phyloP scores from a whole-genome alignment of 306 rosid genomes.

The Glycine latifolia region DNA sequence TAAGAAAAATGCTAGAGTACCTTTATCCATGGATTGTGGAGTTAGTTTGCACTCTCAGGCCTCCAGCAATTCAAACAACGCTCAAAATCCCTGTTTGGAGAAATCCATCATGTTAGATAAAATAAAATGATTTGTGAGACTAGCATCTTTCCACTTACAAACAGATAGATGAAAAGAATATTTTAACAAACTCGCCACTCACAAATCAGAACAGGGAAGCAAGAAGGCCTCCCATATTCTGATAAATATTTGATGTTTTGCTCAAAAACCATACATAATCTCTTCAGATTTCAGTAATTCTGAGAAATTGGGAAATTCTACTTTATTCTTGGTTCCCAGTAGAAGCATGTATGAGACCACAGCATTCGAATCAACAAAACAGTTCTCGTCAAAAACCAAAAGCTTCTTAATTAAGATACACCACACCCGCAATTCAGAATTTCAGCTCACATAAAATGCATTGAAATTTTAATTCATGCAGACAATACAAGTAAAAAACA shows the following conservation, averaged over 20 bases:
- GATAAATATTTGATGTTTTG: slow-evolving; percentile 7
- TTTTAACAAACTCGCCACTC: slow-evolving; percentile 29
- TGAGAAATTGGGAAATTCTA: slow-evolving; percentile 25
- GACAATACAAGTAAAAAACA: slow-evolving; percentile 11
- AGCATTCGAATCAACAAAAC: slow-evolving; percentile 18
- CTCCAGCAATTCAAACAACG: slow-evolving; percentile 40
- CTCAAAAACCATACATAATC: not conserved
- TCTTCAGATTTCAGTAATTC: slow-evolving; percentile 18
- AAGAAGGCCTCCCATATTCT: slow-evolving; percentile 10
- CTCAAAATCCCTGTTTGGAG: slow-evolving; percentile 54
- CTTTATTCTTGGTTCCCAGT: not conserved
- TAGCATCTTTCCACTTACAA: slow-evolving; percentile 33
- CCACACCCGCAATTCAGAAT: slow-evolving; percentile 39
- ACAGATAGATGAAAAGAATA: not conserved
- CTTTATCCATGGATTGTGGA: slow-evolving; percentile 68
- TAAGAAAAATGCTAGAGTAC: slow-evolving; percentile 47
- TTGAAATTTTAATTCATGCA: slow-evolving; percentile 11
- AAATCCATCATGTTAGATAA: slow-evolving; percentile 40
- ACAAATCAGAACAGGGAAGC: slow-evolving; percentile 3
- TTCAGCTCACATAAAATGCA: slow-evolving; percentile 28
- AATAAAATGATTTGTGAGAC: slow-evolving; percentile 36
- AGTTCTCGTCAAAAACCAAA: not conserved
- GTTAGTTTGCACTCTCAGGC: slow-evolving; percentile 38
- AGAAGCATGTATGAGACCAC: slow-evolving; percentile 13
- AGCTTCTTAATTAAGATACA: slow-evolving; percentile 3